Evolutionary conservation across 306 rosid genomes (phyloP).

Genomic region (Luffa aegyptiaca): DNA sequence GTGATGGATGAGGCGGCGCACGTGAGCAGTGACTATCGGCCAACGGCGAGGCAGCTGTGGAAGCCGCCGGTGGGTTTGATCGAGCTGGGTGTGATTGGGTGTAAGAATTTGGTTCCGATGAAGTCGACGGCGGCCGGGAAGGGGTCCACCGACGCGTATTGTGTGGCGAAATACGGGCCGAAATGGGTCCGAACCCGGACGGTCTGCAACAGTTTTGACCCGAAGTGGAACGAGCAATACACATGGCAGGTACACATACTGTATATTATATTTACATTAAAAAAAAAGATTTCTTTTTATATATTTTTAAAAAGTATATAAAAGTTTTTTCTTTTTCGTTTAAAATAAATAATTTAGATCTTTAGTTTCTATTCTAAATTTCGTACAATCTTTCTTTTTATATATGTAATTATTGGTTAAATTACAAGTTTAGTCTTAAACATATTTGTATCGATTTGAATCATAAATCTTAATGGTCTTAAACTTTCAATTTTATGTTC

Average conservation of each 20-base stretch:
- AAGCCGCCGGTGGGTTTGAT: slow-evolving; percentile 60
- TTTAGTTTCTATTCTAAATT: no score
- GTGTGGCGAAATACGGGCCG: slow-evolving; percentile 75
- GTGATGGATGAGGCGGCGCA: slow-evolving; percentile 89
- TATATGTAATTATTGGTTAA: no score
- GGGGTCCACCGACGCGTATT: slow-evolving; percentile 58
- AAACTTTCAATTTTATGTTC: no score
- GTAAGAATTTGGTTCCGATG: slow-evolving; percentile 60
- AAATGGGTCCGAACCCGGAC: slow-evolving; percentile 79
- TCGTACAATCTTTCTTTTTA: no score
- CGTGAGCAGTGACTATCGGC: slow-evolving; percentile 77
- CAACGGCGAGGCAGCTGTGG: slow-evolving; percentile 90
- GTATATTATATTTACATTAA: not conserved
- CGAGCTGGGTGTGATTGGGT: slow-evolving; percentile 62
- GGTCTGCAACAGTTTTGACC: slow-evolving; percentile 57
- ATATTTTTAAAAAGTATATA: no score
- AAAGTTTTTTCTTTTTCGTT: no score
- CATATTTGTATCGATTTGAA: no score
- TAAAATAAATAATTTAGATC: no score
- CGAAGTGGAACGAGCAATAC: slow-evolving; percentile 92
- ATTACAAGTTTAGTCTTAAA: no score
- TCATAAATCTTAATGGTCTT: no score
- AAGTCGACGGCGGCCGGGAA: slow-evolving; percentile 41
- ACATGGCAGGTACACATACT: slow-evolving; percentile 36
- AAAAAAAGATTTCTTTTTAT: no score